Base-by-base conservation (phyloP, 768 basidiomycete genomes). In the Flagelloscypha sp. region DNA sequence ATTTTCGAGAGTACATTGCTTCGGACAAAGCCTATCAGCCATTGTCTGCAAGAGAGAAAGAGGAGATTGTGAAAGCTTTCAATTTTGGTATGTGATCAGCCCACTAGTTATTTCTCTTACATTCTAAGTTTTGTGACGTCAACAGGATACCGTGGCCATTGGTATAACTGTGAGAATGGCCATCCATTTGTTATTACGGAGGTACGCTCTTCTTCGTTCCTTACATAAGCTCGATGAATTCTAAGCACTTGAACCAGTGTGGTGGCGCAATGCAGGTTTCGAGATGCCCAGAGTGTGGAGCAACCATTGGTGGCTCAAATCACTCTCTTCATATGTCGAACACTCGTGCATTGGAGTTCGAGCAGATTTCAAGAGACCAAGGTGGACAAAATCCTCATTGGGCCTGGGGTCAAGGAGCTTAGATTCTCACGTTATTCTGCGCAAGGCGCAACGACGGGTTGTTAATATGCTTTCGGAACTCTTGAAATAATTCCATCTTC, bases 111-210 rank as follows among this genome's bases (percentile, higher is more conserved):
- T n/a, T 4, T 9, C 12, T 8, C 8, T 3, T 15, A 5, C 30
- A 13, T 10, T 18, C 2, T 8, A 11, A 36, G 12, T 39, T 35
- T 10, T 43, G 13, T 29, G 12, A 12, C n/a, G 20, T 17, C 13
- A 33, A 37, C 37, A 64, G 65, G 54, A 7, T 55, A 58, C 6
- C 53, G 60, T 3, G 68, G 68, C 0, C 70, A 71, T 44, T 72
- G 63, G 40, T 71, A 68, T 37, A 65, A 60, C 12, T 75, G 73
- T 37, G 63, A 56, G 1, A 79, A 79, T 33, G 79, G 79, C 0
- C 79, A 82, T 43, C 61, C 68, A 0, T 81, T 74, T 37, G 69
- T 75, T 2, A 79, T 82, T 22, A 55, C 49, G 1, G 70, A 79
- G 50, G 74, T 79, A 38, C 19, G 59, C 44, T 24, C 27, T 45